Percentiles rank a stretch among this genome's conserved stretches.
Evolutionary conservation across 805 yeast species (phyloP).

Genomic region (Gaillardinia entomophila): DNA sequence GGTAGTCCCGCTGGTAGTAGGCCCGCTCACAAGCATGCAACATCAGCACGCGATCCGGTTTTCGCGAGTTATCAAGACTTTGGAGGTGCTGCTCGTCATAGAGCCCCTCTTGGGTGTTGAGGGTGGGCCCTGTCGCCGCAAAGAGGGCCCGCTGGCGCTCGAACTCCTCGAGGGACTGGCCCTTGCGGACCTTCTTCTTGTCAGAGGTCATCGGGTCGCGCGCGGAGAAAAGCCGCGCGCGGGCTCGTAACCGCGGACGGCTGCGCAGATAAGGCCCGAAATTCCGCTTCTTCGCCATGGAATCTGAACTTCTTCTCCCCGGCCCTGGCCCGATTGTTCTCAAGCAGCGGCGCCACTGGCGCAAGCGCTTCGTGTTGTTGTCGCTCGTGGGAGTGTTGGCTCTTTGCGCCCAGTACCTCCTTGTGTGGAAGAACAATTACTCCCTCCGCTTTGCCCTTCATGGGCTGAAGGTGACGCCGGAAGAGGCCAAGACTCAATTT

Average conservation of each 20-base stretch:
- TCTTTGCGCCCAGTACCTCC: too few relatives aligned
- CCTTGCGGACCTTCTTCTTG: constrained; percentile 43
- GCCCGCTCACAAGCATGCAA: constrained; percentile 59
- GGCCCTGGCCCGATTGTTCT: too few relatives aligned
- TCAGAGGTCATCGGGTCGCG: constrained; percentile 2
- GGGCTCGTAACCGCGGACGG: background rate
- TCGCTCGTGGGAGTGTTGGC: too few relatives aligned
- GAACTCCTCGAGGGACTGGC: constrained; percentile 65
- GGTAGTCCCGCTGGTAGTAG: constrained; percentile 51
- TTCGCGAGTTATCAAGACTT: constrained; percentile 25
- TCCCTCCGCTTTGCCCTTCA: too few relatives aligned
- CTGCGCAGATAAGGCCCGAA: too few relatives aligned
- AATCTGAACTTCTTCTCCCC: too few relatives aligned
- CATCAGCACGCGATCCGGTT: constrained; percentile 50
- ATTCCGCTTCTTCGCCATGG: too few relatives aligned
- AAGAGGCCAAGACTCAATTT: background rate
- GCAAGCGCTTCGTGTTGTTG: too few relatives aligned
- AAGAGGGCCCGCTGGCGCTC: constrained; percentile 47
- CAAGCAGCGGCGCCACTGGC: too few relatives aligned
- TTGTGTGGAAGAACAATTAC: too few relatives aligned
- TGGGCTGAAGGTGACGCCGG: too few relatives aligned
- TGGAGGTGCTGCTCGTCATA: constrained; percentile 18
- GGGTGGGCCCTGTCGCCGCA: constrained; percentile 49
- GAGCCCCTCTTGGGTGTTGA: constrained; percentile 44
- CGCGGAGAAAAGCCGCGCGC: too few relatives aligned